Evolutionary conservation across 2,329 filamentous ascomycete species (phyloP), one percentile per base, ranked within the genome.

Genomic region (Pezicula neosporulosa): DNA sequence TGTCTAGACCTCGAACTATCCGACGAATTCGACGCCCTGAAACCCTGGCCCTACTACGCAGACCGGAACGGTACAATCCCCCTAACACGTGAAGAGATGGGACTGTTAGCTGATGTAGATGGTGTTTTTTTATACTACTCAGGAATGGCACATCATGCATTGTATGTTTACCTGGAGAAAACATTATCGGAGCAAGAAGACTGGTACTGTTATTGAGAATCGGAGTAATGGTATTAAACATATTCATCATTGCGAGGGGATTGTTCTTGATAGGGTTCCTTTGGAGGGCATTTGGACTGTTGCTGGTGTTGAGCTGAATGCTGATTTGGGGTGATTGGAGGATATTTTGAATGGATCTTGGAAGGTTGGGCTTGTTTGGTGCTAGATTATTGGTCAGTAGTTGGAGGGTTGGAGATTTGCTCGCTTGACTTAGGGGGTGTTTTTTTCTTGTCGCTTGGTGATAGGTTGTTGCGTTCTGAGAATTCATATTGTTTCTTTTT

Each of bases 141-240:
- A 54, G 4, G 50, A 62, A 8, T 70, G 67, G 66, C 66, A 70
- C 49, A 48, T 67, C 0, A 54, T 55, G 6, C 68, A 69, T 47
- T 70, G 68, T 52, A 49, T 65, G 3, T 70, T 62, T 38, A 67
- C 68, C 47, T 70, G 67, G 67, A 58, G 62, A 39, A 68, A 68
- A 54, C 47, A 59, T 37, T 56, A 53, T 15, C 50, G 60, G 3
- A 24, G 35, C 2, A 35, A 50, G 47, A 37, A 21, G 3, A 47
- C n/a, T 9, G 51, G 51, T 10, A 37, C 37, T 13, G 47, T 36
- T 0, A 19, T 53, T 18, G 47, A 53, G 21, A 33, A 28, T 19
- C 36, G 47, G 27, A 46, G 36, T 27, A 50, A 50, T 21, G 48
- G 44, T 12, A 42, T 50, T 13, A 28, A 47, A 8, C 51, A 53